These are phyloP conservation scores for Rhizopogon roseolus DNA, from an alignment of 768 basidiomycete species.

Conservation along the genomic window DNA sequence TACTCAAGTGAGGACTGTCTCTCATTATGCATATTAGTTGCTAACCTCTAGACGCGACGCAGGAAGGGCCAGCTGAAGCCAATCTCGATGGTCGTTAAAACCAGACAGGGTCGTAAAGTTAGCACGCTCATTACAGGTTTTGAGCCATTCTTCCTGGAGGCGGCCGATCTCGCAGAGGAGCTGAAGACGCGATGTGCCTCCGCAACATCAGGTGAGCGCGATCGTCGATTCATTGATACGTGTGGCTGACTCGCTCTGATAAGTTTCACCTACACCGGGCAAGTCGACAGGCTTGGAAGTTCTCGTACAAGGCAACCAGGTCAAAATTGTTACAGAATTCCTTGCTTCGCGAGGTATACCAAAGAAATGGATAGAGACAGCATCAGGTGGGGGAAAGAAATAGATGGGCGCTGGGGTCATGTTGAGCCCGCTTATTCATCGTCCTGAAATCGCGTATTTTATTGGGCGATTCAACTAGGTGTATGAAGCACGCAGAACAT, in stretches of 20 bases:
- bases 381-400: slow-evolving; percentile 39
- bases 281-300: slow-evolving; percentile 63
- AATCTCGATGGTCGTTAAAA: slow-evolving; percentile 63
- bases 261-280: slow-evolving; percentile 62
- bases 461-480: too few relatives aligned
- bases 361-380: slow-evolving; percentile 71
- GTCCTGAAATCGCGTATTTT: too few relatives aligned
- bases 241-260: neutral
- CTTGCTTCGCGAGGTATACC: slow-evolving; percentile 70
- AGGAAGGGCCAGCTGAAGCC: slow-evolving; percentile 79
- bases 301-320: slow-evolving; percentile 83
- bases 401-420: slow-evolving; percentile 6
- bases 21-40: neutral
- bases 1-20: slow-evolving; percentile 49
- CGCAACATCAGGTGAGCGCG: slow-evolving; percentile 62
- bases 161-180: slow-evolving; percentile 75
- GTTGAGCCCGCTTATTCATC: too few relatives aligned
- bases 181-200: slow-evolving; percentile 74
- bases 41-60: neutral
- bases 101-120: slow-evolving; percentile 74
- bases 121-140: slow-evolving; percentile 75
- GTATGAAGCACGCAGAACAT: too few relatives aligned
- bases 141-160: slow-evolving; percentile 68
- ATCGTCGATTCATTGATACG: neutral
- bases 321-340: slow-evolving; percentile 59